Percentiles rank a stretch among this genome's conserved stretches.
phyloP scores from a whole-genome alignment of 768 basidiomycete species.

The Tylopilus sp. region DNA sequence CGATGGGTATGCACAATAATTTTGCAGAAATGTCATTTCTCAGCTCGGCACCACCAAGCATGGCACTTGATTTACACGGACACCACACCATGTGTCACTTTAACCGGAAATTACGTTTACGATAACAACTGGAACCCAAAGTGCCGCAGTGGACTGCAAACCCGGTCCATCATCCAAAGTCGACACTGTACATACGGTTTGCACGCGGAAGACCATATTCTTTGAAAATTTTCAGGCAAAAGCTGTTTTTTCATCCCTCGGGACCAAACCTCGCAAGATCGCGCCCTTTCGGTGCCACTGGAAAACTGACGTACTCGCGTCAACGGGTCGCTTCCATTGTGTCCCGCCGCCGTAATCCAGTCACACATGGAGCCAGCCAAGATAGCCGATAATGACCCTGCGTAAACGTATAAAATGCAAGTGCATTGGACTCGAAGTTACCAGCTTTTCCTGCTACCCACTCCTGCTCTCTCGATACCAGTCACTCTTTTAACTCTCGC shows the following conservation, averaged over 20 bases:
- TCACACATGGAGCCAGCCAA: not conserved
- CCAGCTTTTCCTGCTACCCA: not conserved
- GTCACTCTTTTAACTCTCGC: constrained; percentile 13
- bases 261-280: not conserved
- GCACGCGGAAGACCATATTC: not conserved
- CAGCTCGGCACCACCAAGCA: too few relatives aligned
- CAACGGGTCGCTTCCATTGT: not conserved
- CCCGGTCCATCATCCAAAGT: not conserved
- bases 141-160: not conserved
- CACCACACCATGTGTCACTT: not conserved
- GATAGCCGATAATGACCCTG: not conserved
- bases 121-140: too few relatives aligned
- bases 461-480: not conserved
- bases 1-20: too few relatives aligned
- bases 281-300: not conserved
- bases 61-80: too few relatives aligned
- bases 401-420: constrained; percentile 2
- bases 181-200: not conserved
- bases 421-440: rapidly evolving
- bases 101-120: not conserved
- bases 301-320: not conserved
- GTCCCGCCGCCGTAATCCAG: not conserved
- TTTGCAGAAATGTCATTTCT: too few relatives aligned
- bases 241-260: not conserved
- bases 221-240: not conserved